These are phyloP conservation scores for Melaleuca alternifolia DNA, from an alignment of 345 rosid genomes.

Conservation along the genomic window DNA sequence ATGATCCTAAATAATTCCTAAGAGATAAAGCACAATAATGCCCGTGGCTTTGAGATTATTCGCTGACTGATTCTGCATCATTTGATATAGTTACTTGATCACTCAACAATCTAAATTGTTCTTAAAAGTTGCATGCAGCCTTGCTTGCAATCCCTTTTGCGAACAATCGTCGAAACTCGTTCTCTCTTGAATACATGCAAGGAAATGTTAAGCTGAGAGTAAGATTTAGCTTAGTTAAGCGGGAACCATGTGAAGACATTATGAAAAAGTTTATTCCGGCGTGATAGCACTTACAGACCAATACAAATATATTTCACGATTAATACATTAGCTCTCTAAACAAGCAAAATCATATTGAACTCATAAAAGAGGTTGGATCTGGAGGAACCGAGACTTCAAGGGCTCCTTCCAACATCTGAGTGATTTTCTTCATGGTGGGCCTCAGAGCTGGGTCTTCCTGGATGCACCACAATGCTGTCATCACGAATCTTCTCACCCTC, in stretches of 20 bases:
- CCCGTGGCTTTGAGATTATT: too few relatives aligned
- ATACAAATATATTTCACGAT: too few relatives aligned
- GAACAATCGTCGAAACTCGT: too few relatives aligned
- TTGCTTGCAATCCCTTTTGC: too few relatives aligned
- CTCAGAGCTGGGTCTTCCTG: not conserved
- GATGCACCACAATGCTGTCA: slow-evolving; percentile 1
- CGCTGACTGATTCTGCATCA: too few relatives aligned
- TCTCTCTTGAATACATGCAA: not conserved
- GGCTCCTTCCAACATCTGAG: slow-evolving; percentile 1
- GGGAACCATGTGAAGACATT: not conserved
- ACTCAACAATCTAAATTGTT: too few relatives aligned
- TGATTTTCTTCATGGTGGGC: not conserved
- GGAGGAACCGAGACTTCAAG: not conserved
- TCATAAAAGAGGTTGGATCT: not conserved
- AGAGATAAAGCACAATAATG: too few relatives aligned
- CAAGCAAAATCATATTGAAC: not conserved
- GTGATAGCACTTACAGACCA: not conserved
- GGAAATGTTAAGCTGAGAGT: too few relatives aligned
- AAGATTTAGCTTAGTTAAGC: not conserved
- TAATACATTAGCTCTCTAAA: not conserved
- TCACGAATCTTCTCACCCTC: not conserved
- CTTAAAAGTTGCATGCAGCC: too few relatives aligned
- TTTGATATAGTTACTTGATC: too few relatives aligned
- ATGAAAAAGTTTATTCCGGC: slow-evolving; percentile 6
- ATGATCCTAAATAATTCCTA: too few relatives aligned